These are phyloP conservation scores for Paramecium primaurelia DNA, from an alignment of 73 alveolate species.

Conservation along the genomic window DNA sequence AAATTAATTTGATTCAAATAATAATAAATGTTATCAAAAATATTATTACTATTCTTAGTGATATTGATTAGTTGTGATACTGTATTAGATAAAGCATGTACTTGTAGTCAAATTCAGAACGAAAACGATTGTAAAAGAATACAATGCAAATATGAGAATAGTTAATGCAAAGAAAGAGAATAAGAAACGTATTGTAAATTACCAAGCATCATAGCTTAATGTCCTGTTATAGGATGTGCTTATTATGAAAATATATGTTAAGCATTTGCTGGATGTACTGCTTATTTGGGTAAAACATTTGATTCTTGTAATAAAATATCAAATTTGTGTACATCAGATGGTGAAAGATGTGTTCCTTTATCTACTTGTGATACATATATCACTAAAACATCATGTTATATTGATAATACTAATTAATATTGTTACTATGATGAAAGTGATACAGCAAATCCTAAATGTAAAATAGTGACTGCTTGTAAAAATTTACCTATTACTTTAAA, in stretches of 20 bases:
- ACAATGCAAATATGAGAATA: neutral
- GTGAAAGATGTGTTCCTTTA: neutral
- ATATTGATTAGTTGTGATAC: neutral
- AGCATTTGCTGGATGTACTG: slow-evolving; percentile 14
- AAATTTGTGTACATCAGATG: neutral
- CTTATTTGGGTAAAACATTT: neutral
- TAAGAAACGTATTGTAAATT: neutral
- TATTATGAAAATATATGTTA: neutral
- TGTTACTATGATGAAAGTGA: slow-evolving; percentile 2
- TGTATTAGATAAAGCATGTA: neutral
- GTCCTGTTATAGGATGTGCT: slow-evolving; percentile 13
- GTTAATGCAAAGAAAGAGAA: neutral
- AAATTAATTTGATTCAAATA: neutral
- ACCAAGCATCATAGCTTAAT: neutral
- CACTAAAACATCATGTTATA: neutral
- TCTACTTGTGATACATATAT: neutral
- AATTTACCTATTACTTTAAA: neutral
- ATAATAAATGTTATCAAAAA: neutral
- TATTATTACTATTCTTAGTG: neutral
- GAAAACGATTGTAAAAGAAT: neutral
- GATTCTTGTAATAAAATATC: neutral
- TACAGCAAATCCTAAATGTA: neutral
- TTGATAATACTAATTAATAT: neutral
- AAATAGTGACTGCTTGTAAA: neutral
- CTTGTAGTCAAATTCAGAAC: neutral